phyloP scores from a whole-genome alignment of 2,329 filamentous ascomycete species.

The Magnaporthiopsis rhizophila region DNA sequence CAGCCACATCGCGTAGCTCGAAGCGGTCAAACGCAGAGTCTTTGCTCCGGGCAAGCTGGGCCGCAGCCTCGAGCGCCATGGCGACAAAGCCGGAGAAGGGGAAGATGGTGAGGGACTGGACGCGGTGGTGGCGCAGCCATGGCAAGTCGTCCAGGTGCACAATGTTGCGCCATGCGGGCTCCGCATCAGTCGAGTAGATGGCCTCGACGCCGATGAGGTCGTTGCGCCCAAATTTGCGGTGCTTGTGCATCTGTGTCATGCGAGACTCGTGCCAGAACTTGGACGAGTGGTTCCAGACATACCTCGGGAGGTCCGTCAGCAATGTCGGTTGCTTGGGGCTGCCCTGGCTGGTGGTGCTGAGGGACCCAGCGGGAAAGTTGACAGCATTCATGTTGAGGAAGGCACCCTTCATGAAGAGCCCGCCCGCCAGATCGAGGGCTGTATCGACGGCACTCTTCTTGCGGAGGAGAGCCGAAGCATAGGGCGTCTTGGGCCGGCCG shows the following conservation, averaged over 20 bases:
- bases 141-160: constrained; percentile 40
- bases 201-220: constrained; percentile 39
- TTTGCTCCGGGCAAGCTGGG: constrained; percentile 24
- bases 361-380: constrained; percentile 26
- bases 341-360: not conserved
- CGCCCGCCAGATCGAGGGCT: constrained; percentile 28
- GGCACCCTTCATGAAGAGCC: constrained; percentile 5
- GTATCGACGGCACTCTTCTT: constrained; percentile 5
- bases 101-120: constrained; percentile 49
- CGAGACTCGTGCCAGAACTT: constrained; percentile 41
- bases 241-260: constrained; percentile 31
- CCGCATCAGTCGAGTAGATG: constrained; percentile 33
- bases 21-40: constrained; percentile 29
- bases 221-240: constrained; percentile 30
- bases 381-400: constrained; percentile 22
- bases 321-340: constrained; percentile 26
- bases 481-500: not conserved
- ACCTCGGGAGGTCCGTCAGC: constrained; percentile 36
- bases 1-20: constrained; percentile 38
- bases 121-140: constrained; percentile 49
- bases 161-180: constrained; percentile 42
- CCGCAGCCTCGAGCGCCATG: constrained; percentile 41
- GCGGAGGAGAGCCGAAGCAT: constrained; percentile 2
- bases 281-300: constrained; percentile 38
- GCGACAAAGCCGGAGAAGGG: constrained; percentile 44